Evolutionary conservation across 2,329 filamentous ascomycete species (phyloP).

Genomic region (Talaromyces sp.): DNA sequence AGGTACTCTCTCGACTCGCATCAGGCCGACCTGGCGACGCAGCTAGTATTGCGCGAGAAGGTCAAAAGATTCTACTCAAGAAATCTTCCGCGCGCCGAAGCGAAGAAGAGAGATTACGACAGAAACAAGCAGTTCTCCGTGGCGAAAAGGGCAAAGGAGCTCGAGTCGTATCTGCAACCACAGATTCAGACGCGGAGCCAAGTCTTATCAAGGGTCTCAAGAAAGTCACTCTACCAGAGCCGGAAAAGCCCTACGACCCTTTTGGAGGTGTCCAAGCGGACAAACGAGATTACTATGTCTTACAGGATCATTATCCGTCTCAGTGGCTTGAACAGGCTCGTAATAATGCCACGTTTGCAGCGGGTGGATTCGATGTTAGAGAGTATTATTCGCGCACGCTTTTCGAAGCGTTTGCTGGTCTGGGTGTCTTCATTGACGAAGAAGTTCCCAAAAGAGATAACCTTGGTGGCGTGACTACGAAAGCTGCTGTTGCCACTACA

Average conservation of each 20-base stretch:
- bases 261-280: constrained; percentile 70
- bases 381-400: constrained; percentile 81
- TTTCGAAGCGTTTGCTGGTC: constrained; percentile 83
- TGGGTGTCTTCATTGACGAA: constrained; percentile 83
- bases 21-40: constrained; percentile 61
- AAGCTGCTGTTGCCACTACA: constrained; percentile 30
- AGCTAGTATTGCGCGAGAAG: constrained; percentile 53
- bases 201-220: constrained; percentile 77
- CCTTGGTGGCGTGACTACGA: constrained; percentile 21
- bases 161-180: constrained; percentile 23
- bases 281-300: constrained; percentile 65
- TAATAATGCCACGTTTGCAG: constrained; percentile 64
- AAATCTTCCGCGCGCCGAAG: constrained; percentile 64
- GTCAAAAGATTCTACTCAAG: constrained; percentile 65
- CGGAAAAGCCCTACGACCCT: constrained; percentile 79
- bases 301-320: constrained; percentile 71
- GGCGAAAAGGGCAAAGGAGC: constrained; percentile 33
- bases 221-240: constrained; percentile 58
- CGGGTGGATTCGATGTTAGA: constrained; percentile 77
- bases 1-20: constrained; percentile 69
- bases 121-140: constrained; percentile 45
- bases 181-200: constrained; percentile 28
- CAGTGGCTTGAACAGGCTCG: constrained; percentile 68
- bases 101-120: constrained; percentile 49
- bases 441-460: constrained; percentile 51